These are phyloP conservation scores for Zalaria obscura DNA, from an alignment of 2,329 filamentous ascomycete genomes.

Conservation along the genomic window DNA sequence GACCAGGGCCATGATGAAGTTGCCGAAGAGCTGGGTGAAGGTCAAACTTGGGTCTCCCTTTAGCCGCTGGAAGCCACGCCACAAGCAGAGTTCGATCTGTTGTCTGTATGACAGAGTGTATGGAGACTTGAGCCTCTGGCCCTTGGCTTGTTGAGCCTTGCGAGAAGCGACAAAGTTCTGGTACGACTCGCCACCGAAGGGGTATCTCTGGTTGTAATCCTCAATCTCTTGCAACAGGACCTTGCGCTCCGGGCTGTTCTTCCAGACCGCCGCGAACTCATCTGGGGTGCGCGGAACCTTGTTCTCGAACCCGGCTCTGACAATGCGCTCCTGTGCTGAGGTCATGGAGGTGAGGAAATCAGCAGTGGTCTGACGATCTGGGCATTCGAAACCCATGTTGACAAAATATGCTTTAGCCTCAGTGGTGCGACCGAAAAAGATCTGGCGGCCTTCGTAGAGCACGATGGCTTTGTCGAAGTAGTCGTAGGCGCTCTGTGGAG, in stretches of 20 bases:
- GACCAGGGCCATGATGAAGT: slow-evolving; percentile 63
- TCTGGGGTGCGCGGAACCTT: slow-evolving; percentile 34
- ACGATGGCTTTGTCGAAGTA: slow-evolving; percentile 56
- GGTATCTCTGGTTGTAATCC: slow-evolving; percentile 29
- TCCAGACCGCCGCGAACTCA: slow-evolving; percentile 38
- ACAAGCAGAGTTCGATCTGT: slow-evolving; percentile 66
- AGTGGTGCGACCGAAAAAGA: slow-evolving; percentile 54
- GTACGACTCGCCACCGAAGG: slow-evolving; percentile 29
- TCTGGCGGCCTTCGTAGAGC: slow-evolving; percentile 53
- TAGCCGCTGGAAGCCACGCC: slow-evolving; percentile 66
- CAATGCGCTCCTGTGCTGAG: slow-evolving; percentile 30
- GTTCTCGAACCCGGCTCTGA: slow-evolving; percentile 28
- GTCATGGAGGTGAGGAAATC: slow-evolving; percentile 71
- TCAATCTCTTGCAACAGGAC: slow-evolving; percentile 29
- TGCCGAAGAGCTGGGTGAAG: slow-evolving; percentile 53
- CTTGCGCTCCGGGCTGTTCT: slow-evolving; percentile 36
- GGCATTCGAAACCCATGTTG: slow-evolving; percentile 58
- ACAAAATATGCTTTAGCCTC: slow-evolving; percentile 56
- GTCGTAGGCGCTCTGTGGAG: slow-evolving; percentile 55
- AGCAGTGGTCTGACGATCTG: slow-evolving; percentile 55
- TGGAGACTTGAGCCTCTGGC: slow-evolving; percentile 52
- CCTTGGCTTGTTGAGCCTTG: slow-evolving; percentile 31
- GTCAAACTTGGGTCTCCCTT: slow-evolving; percentile 64
- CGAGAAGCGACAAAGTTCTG: slow-evolving; percentile 32
- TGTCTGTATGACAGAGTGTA: slow-evolving; percentile 67